Evolutionary conservation across 345 rosid genomes (phyloP).

Genomic region (Gossypium herbaceum): DNA sequence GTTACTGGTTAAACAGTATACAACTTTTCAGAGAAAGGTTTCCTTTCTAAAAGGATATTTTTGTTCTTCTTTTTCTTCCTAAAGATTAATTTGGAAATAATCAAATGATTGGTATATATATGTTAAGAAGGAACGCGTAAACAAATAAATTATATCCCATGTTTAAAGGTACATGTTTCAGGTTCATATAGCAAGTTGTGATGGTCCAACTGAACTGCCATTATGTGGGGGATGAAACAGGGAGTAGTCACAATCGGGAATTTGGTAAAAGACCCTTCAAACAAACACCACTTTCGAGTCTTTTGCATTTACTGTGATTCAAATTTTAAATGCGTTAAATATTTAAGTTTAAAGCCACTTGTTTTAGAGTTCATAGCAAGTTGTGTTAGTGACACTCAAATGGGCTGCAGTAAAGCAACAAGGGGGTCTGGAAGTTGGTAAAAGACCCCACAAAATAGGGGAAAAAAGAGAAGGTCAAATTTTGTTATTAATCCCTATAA

Average conservation of each 20-base stretch:
- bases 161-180: neutral
- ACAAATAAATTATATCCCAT: neutral
- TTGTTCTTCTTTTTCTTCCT: too few relatives aligned
- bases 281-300: neutral
- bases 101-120: too few relatives aligned
- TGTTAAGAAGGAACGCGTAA: neutral
- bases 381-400: neutral
- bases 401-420: neutral
- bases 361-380: neutral
- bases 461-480: neutral
- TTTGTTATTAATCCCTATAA: too few relatives aligned
- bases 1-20: neutral
- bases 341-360: neutral
- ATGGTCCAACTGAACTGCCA: neutral
- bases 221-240: neutral
- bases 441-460: slow-evolving; percentile 13
- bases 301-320: neutral
- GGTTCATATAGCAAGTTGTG: slow-evolving; percentile 3
- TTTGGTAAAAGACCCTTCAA: slow-evolving; percentile 24
- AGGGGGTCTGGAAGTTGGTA: slow-evolving; percentile 22
- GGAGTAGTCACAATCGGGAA: slow-evolving; percentile 15
- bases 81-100: too few relatives aligned
- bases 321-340: neutral
- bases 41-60: neutral
- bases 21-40: neutral